phyloP scores from a whole-genome alignment of 2,329 filamentous ascomycete genomes.

The Neofusicoccum umdonicola region DNA sequence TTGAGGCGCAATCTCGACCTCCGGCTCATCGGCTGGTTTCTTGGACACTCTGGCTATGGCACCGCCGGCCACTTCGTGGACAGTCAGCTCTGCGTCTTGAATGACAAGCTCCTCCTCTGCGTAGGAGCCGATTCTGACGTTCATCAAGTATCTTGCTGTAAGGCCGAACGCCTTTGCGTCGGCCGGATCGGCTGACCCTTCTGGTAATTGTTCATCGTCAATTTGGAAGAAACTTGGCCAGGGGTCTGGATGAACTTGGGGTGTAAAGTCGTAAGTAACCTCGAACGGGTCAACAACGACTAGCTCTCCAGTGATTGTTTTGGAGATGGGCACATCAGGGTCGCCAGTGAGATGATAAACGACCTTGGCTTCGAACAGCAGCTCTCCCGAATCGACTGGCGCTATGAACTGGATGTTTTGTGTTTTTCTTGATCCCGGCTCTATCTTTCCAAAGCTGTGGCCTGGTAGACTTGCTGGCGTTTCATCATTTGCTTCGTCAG shows the following conservation, averaged over 20 bases:
- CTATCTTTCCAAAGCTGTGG: conserved; percentile 36
- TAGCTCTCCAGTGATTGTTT: conserved; percentile 66
- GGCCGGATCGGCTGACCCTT: conserved; percentile 30
- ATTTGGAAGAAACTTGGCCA: conserved; percentile 87
- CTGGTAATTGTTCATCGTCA: conserved; percentile 42
- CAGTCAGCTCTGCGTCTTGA: conserved; percentile 63
- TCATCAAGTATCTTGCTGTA: conserved; percentile 76
- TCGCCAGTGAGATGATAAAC: conserved; percentile 79
- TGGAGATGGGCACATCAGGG: conserved; percentile 74
- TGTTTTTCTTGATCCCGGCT: conserved; percentile 30
- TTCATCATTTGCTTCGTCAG: conserved; percentile 17
- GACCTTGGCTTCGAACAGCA: conserved; percentile 70
- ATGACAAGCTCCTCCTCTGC: conserved; percentile 62
- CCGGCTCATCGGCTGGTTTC: conserved; percentile 24
- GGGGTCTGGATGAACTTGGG: conserved; percentile 69
- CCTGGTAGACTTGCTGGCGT: conserved; percentile 35
- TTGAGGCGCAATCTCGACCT: conserved; percentile 56
- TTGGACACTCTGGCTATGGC: conserved; percentile 53
- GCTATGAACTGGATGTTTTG: conserved; percentile 41
- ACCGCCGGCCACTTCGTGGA: conserved; percentile 61
- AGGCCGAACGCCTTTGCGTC: conserved; percentile 56
- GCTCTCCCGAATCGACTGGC: conserved; percentile 50
- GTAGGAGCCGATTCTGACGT: conserved; percentile 71
- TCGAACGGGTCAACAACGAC: conserved; percentile 82
- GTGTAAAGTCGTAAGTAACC: conserved; percentile 83